These are phyloP conservation scores for Amaranthus tricolor DNA, from an alignment of 179 eudicot genomes.

Conservation along the genomic window DNA sequence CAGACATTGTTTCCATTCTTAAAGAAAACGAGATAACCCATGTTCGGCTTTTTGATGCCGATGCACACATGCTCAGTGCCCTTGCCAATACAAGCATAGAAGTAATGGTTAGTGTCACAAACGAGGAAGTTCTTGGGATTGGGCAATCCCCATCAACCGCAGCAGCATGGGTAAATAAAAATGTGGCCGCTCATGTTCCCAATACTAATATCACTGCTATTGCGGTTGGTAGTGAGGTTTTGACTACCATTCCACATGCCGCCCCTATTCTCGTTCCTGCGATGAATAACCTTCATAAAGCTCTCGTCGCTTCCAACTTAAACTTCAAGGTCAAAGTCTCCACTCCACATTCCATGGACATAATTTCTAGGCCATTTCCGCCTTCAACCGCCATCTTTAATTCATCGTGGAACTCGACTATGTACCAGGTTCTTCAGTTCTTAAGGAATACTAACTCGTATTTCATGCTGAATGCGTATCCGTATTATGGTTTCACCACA, in stretches of 20 bases:
- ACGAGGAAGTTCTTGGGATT: conserved; percentile 61
- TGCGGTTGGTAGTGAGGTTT: conserved; percentile 80
- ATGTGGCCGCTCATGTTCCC: conserved; percentile 73
- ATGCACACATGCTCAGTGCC: conserved; percentile 62
- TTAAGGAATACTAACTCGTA: conserved; percentile 68
- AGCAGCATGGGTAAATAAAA: conserved; percentile 72
- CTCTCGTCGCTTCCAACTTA: conserved; percentile 71
- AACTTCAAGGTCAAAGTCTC: conserved; percentile 71
- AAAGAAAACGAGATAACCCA: conserved; percentile 62
- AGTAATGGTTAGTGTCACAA: conserved; percentile 75
- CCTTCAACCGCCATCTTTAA: conserved; percentile 82
- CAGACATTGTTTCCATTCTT: conserved; percentile 56
- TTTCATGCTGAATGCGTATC: conserved; percentile 83
- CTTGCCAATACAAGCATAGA: conserved; percentile 76
- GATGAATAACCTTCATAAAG: conserved; percentile 65
- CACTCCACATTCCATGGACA: conserved; percentile 69
- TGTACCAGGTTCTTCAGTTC: conserved; percentile 68
- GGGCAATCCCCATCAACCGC: conserved; percentile 68
- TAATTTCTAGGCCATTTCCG: conserved; percentile 70
- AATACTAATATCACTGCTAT: conserved; percentile 74
- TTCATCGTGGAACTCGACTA: conserved; percentile 61
- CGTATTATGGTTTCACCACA: conserved; percentile 63
- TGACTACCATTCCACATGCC: conserved; percentile 64
- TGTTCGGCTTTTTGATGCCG: conserved; percentile 71
- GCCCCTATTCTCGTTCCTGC: conserved; percentile 70